Evolutionary conservation across 306 rosid species (phyloP).

Genomic region (Quercus agrifolia): DNA sequence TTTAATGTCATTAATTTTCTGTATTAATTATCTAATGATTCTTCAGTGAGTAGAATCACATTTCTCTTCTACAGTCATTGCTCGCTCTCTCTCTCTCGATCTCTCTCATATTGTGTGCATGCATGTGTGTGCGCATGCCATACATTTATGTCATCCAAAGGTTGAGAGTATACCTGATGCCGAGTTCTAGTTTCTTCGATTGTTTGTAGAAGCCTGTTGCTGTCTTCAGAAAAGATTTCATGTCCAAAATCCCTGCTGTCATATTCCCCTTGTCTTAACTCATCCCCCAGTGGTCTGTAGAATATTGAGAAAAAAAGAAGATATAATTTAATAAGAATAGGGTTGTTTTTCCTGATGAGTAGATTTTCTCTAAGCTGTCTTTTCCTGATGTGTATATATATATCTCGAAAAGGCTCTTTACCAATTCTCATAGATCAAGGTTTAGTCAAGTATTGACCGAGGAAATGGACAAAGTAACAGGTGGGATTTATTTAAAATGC

Average conservation of each 20-base stretch:
- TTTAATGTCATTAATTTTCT: not conserved
- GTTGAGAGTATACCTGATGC: not conserved
- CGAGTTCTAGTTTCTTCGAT: not conserved
- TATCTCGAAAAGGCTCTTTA: too few species aligned
- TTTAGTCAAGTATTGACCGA: not conserved
- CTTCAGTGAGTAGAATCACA: too few species aligned
- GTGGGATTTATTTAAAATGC: not conserved
- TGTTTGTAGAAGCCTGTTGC: not conserved
- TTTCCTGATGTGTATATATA: too few species aligned
- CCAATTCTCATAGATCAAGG: not conserved
- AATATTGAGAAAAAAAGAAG: not conserved
- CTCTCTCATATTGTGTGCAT: not conserved
- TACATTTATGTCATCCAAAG: not conserved
- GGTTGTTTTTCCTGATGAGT: not conserved
- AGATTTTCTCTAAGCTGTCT: not conserved
- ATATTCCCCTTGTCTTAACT: not conserved
- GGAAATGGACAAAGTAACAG: too few species aligned
- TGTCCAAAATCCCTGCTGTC: not conserved
- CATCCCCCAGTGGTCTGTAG: conserved; percentile 1
- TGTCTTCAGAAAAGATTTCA: not conserved
- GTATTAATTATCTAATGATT: not conserved
- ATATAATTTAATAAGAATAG: not conserved
- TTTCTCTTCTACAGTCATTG: too few species aligned
- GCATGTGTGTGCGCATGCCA: too few species aligned
- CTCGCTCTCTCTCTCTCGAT: not conserved